A percentile compares a stretch with the other conserved stretches of the same genome.
Evolutionary conservation across 805 yeast species (phyloP).

Genomic region (Pichia insulana): DNA sequence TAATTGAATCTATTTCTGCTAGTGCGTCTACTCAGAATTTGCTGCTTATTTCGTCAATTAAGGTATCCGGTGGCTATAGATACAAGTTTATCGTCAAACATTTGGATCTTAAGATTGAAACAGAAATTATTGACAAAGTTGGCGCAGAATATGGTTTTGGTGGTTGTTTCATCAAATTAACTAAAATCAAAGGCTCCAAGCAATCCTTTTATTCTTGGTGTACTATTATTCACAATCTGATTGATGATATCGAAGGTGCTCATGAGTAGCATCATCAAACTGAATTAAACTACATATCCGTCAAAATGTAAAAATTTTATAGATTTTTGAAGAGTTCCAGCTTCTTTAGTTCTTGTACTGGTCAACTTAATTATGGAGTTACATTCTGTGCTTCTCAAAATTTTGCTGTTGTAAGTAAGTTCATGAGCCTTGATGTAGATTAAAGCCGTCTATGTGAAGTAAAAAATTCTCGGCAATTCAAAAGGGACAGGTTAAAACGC

Average conservation of each 20-base stretch:
- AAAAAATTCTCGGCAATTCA: too few species aligned
- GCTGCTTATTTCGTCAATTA: background rate
- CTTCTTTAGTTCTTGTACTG: too few species aligned
- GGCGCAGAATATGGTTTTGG: conserved; percentile 27
- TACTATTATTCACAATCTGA: conserved; percentile 6
- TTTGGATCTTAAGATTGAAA: conserved; percentile 10
- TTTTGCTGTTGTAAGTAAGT: too few species aligned
- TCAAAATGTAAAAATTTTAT: too few species aligned
- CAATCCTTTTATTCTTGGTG: conserved; percentile 17
- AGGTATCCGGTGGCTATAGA: conserved; percentile 3
- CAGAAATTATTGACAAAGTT: conserved; percentile 21
- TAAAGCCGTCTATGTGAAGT: too few species aligned
- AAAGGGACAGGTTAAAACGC: too few species aligned
- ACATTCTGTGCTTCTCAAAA: too few species aligned
- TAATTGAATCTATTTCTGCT: conserved; percentile 2
- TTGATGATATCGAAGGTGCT: conserved; percentile 3
- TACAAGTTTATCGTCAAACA: conserved; percentile 9
- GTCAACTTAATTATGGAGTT: too few species aligned
- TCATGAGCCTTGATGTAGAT: too few species aligned
- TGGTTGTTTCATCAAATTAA: conserved; percentile 24
- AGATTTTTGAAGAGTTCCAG: too few species aligned
- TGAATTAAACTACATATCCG: too few species aligned
- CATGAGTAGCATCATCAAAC: too few species aligned
- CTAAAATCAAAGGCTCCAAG: conserved; percentile 16
- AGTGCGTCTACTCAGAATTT: background rate